These are phyloP conservation scores for Solanum rostratum DNA, from an alignment of 257 asterid species.

Conservation along the genomic window DNA sequence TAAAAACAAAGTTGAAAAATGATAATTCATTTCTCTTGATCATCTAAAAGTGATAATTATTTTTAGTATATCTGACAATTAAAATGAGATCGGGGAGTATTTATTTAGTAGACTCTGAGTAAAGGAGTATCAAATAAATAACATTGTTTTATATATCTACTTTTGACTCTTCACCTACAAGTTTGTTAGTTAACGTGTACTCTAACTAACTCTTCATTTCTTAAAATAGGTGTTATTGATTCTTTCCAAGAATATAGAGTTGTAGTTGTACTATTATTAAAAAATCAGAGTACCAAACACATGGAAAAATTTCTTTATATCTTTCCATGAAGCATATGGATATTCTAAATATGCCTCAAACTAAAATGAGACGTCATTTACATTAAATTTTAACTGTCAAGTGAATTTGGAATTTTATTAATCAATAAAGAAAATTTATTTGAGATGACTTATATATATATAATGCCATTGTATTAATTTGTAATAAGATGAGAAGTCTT, in stretches of 20 bases:
- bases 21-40: too few relatives aligned
- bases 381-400: too few relatives aligned
- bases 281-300: background rate
- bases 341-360: too few relatives aligned
- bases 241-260: background rate
- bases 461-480: background rate
- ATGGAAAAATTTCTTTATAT: background rate
- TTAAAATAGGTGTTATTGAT: background rate
- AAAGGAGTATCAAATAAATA: background rate
- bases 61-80: too few relatives aligned
- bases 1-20: too few relatives aligned
- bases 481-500: too few relatives aligned
- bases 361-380: too few relatives aligned
- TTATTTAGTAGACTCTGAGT: background rate
- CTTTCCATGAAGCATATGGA: background rate
- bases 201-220: background rate
- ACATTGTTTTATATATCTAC: background rate
- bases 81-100: too few relatives aligned
- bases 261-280: background rate
- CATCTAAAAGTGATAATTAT: too few relatives aligned
- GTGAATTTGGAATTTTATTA: background rate
- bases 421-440: too few relatives aligned
- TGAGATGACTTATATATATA: background rate
- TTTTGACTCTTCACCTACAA: background rate
- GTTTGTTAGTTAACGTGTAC: background rate